phyloP scores from a whole-genome alignment of 495 filamentous ascomycete genomes.

The Aspergillus hancockii region DNA sequence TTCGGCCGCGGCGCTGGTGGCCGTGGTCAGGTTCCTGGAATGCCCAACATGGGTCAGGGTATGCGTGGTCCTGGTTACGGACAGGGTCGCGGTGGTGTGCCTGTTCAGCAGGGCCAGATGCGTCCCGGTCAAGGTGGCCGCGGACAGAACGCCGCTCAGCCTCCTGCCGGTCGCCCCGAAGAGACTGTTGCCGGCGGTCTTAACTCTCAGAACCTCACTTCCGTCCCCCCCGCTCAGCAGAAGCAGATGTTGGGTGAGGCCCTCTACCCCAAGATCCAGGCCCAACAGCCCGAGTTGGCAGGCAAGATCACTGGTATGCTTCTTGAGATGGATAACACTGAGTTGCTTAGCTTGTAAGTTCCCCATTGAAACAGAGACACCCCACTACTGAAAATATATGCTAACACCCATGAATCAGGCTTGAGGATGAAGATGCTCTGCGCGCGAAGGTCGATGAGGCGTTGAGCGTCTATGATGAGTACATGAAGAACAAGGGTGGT shows the following conservation, averaged over 20 bases:
- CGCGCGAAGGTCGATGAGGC: constrained; percentile 96
- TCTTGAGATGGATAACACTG: constrained; percentile 95
- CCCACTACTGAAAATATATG: constrained; percentile 12
- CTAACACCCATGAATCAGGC: constrained; percentile 52
- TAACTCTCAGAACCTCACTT: constrained; percentile 48
- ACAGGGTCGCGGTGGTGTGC: constrained; percentile 49
- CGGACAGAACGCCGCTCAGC: constrained; percentile 38
- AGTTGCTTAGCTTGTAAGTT: constrained; percentile 94
- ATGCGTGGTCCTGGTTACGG: constrained; percentile 69
- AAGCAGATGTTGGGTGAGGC: constrained; percentile 98
- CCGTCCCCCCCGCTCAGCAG: constrained; percentile 69
- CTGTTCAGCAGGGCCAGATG: constrained; percentile 48
- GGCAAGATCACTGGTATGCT: constrained; percentile 99
- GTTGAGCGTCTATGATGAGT: constrained; percentile 95
- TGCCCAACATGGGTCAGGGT: constrained; percentile 63
- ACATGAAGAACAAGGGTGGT: constrained; percentile 75
- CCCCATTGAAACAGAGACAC: neutral
- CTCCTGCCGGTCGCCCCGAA: constrained; percentile 36
- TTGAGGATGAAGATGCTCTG: constrained; percentile 86
- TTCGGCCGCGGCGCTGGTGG: constrained; percentile 71
- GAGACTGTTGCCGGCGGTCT: constrained; percentile 30
- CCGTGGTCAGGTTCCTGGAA: constrained; percentile 74
- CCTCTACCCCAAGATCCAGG: constrained; percentile 96
- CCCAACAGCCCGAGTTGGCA: constrained; percentile 88
- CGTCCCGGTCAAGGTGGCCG: constrained; percentile 47